phyloP scores from a whole-genome alignment of 371 early-diverging fungal genomes.

The Mucor mucedo region DNA sequence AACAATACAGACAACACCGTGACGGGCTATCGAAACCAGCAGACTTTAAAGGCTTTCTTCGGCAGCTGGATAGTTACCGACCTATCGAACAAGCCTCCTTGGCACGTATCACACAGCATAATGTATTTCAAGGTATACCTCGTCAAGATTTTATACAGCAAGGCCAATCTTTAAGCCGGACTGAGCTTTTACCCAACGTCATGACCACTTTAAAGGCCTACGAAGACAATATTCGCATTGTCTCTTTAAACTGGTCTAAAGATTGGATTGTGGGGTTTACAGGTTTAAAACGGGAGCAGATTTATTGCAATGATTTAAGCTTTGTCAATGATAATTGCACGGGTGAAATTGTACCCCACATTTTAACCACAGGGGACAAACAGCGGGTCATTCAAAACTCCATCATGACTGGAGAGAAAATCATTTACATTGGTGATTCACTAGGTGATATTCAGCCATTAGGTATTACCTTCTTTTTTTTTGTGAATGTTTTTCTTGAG shows the following conservation, averaged over 20 bases:
- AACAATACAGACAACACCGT: conserved; percentile 34
- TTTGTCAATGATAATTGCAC: conserved; percentile 28
- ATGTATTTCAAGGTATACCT: conserved; percentile 38
- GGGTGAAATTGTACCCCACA: conserved; percentile 32
- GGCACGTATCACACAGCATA: conserved; percentile 29
- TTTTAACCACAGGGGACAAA: conserved; percentile 44
- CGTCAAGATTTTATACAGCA: conserved; percentile 20
- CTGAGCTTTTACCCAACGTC: conserved; percentile 24
- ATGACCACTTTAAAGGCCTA: conserved; percentile 17
- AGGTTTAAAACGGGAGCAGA: conserved; percentile 20
- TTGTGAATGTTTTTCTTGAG: background rate
- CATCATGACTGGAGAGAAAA: background rate
- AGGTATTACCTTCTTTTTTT: conserved; percentile 21
- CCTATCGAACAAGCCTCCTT: conserved; percentile 40
- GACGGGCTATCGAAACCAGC: background rate
- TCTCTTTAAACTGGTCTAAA: conserved; percentile 54
- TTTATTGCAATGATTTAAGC: conserved; percentile 41
- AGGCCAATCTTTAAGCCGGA: conserved; percentile 9
- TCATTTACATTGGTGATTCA: conserved; percentile 50
- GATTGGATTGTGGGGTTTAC: conserved; percentile 53
- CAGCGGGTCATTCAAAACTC: conserved; percentile 16
- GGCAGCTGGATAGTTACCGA: conserved; percentile 29
- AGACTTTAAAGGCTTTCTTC: background rate
- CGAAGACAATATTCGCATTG: conserved; percentile 25
- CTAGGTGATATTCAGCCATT: conserved; percentile 43